Evolutionary conservation across 106 monocot genomes (phyloP).

Genomic region (Ottelia alismoides): DNA sequence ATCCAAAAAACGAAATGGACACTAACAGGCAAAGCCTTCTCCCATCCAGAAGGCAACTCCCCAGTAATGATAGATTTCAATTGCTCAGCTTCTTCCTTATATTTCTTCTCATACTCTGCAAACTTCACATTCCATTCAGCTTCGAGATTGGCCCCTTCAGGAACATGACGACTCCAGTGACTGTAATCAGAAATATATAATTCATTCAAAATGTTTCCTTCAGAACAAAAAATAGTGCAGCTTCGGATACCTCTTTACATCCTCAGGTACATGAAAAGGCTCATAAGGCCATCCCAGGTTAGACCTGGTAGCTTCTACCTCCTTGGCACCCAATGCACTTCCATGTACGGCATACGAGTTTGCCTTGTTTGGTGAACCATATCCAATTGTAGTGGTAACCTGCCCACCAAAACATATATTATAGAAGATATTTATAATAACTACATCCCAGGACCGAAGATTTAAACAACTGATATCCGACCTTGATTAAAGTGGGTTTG

Average conservation of each 20-base stretch:
- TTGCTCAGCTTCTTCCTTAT: slow-evolving; percentile 42
- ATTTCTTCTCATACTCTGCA: slow-evolving; percentile 69
- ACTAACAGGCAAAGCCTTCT: slow-evolving; percentile 66
- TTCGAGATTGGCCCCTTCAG: slow-evolving; percentile 54
- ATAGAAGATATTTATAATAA: no score
- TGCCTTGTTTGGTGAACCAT: slow-evolving; percentile 63
- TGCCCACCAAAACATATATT: no score
- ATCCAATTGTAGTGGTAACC: slow-evolving; percentile 68
- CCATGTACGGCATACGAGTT: slow-evolving; percentile 69
- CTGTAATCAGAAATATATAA: slow-evolving; percentile 17
- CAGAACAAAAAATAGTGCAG: background rate
- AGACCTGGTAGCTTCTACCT: slow-evolving; percentile 84
- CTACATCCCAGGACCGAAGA: background rate
- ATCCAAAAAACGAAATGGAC: no score
- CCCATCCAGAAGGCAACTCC: slow-evolving; percentile 53
- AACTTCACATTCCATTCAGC: slow-evolving; percentile 65
- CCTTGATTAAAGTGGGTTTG: slow-evolving; percentile 65
- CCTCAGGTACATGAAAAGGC: slow-evolving; percentile 60
- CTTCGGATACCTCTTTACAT: slow-evolving; percentile 72
- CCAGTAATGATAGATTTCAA: slow-evolving; percentile 54
- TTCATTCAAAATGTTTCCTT: background rate
- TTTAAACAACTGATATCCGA: slow-evolving; percentile 5
- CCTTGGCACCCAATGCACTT: slow-evolving; percentile 85
- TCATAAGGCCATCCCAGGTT: slow-evolving; percentile 73
- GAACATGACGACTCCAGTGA: slow-evolving; percentile 66